Conservation (phyloP, 768 basidiomycete genomes). For the Stropharia rugosoannulata region DNA sequence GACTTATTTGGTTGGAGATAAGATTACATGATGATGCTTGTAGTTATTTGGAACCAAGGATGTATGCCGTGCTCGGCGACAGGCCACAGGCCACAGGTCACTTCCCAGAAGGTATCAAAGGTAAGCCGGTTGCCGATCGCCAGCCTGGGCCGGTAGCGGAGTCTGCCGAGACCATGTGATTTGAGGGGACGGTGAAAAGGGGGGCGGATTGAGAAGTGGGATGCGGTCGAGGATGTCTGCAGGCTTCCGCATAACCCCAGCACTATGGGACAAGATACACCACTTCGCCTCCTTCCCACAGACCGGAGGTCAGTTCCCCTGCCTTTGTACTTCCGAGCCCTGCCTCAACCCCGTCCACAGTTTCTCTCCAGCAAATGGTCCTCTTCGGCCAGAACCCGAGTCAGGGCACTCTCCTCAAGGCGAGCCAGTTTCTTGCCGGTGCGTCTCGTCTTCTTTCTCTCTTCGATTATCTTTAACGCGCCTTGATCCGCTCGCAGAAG, state of each 20-base stretch:
- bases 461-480: background rate
- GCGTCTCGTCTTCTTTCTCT: background rate
- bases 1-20: too few species aligned
- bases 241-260: constrained; percentile 71
- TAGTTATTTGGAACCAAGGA: too few species aligned
- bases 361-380: constrained; percentile 97
- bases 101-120: too few species aligned
- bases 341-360: constrained; percentile 41
- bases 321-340: constrained; percentile 36
- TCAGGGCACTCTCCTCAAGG: constrained; percentile 92
- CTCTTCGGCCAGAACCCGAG: constrained; percentile 95
- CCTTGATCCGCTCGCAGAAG: constrained; percentile 51
- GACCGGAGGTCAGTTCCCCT: constrained; percentile 67
- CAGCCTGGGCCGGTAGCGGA: too few species aligned
- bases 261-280: constrained; percentile 88
- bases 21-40: too few species aligned
- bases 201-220: too few species aligned
- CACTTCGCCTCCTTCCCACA: constrained; percentile 92
- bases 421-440: constrained; percentile 87
- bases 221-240: constrained; percentile 38
- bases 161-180: too few species aligned
- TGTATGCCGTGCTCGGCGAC: too few species aligned
- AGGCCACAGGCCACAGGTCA: too few species aligned
- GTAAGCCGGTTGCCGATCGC: too few species aligned
- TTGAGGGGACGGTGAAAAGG: too few species aligned